A percentile compares a stretch with the other conserved stretches of the same genome.
Evolutionary conservation across 176 grass and related monocot genomes (phyloP).

Genomic region (Chloris gayana): DNA sequence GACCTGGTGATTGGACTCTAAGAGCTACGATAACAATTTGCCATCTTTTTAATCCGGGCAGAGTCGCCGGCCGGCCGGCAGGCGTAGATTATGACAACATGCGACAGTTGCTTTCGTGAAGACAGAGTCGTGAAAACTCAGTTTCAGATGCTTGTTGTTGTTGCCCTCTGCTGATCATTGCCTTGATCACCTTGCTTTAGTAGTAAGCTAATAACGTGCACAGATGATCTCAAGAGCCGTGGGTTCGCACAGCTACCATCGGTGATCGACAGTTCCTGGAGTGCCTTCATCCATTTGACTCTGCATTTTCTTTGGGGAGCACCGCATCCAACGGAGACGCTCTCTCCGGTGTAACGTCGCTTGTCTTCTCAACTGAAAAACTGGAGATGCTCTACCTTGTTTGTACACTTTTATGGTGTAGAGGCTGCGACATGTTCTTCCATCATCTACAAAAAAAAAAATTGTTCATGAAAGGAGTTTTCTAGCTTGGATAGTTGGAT

Average conservation of each 20-base stretch:
- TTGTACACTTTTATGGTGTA: too few relatives aligned
- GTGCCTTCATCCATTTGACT: neutral
- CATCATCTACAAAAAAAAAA: too few relatives aligned
- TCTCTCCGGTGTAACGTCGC: neutral
- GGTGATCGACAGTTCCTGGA: neutral
- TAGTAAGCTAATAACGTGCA: too few relatives aligned
- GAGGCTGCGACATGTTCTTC: too few relatives aligned
- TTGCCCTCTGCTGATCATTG: neutral
- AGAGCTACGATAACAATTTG: neutral
- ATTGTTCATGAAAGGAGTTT: too few relatives aligned
- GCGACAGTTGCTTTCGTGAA: neutral
- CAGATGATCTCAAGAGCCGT: neutral
- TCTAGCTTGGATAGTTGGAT: too few relatives aligned
- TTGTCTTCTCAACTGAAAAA: neutral
- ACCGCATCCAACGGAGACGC: neutral
- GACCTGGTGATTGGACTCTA: neutral
- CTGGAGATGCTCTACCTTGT: too few relatives aligned
- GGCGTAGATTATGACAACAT: neutral
- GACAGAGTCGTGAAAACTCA: neutral
- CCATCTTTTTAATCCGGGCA: neutral
- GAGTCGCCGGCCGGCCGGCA: slow-evolving; percentile 19
- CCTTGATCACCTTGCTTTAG: neutral
- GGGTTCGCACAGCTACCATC: neutral
- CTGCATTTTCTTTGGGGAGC: neutral
- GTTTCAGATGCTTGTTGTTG: neutral